These are phyloP conservation scores for Annulohypoxylon moriforme DNA, from an alignment of 495 filamentous ascomycete species.

Conservation along the genomic window DNA sequence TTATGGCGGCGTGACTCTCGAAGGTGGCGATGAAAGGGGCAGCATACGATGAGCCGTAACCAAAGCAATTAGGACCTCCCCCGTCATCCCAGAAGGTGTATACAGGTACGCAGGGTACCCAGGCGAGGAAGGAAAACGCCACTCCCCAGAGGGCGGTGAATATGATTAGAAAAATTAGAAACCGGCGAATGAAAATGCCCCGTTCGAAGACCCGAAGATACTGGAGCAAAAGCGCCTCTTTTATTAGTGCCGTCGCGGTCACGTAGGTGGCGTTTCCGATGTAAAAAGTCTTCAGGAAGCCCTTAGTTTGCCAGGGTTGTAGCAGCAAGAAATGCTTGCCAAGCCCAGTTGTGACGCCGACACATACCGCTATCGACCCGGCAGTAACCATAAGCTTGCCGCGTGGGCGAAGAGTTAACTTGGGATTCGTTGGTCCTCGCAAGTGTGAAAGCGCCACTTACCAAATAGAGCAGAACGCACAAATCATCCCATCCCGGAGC, in stretches of 20 bases:
- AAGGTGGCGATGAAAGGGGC: slow-evolving; percentile 45
- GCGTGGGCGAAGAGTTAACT: slow-evolving; percentile 12
- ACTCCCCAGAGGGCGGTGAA: slow-evolving; percentile 48
- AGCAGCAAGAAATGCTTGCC: slow-evolving; percentile 44
- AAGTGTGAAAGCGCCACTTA: slow-evolving; percentile 19
- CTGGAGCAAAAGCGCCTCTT: slow-evolving; percentile 51
- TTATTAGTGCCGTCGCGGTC: slow-evolving; percentile 49
- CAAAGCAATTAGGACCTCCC: slow-evolving; percentile 38
- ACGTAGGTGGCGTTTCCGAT: slow-evolving; percentile 47
- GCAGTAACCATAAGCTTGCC: slow-evolving; percentile 37
- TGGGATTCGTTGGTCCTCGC: not conserved
- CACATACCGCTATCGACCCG: slow-evolving; percentile 41
- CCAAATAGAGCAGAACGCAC: slow-evolving; percentile 47
- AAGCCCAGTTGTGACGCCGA: slow-evolving; percentile 38
- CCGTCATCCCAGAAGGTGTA: slow-evolving; percentile 36
- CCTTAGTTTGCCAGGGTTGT: slow-evolving; percentile 21
- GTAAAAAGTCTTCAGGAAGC: slow-evolving; percentile 46
- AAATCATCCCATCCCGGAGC: slow-evolving; percentile 51
- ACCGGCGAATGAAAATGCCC: slow-evolving; percentile 28
- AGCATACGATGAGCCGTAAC: slow-evolving; percentile 42
- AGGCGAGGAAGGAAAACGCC: slow-evolving; percentile 48
- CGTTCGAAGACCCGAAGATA: slow-evolving; percentile 49
- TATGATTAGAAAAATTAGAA: slow-evolving; percentile 35
- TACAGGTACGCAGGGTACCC: slow-evolving; percentile 50
- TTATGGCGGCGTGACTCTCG: slow-evolving; percentile 48